A percentile compares a stretch with the other conserved stretches of the same genome.
Evolutionary conservation across 1,284 basidiomycete species (phyloP).

Genomic region (Cutaneotrichosporon sp.): DNA sequence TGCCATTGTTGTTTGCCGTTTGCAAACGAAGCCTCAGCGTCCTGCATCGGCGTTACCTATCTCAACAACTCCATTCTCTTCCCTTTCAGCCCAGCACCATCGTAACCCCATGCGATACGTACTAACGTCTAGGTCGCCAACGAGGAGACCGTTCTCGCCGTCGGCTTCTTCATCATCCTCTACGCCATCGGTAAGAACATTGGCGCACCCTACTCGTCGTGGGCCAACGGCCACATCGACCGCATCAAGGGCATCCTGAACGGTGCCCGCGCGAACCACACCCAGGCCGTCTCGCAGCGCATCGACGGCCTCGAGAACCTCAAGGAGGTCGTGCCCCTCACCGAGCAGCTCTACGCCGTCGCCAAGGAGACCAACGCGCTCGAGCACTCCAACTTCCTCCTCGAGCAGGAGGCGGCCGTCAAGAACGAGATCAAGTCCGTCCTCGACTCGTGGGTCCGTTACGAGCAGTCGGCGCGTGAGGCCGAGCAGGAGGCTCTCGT

Average conservation of each 20-base stretch:
- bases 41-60: no score
- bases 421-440: conserved; percentile 89
- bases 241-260: conserved; percentile 79
- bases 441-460: conserved; percentile 96
- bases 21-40: no score
- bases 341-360: conserved; percentile 81
- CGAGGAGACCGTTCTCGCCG: conserved; percentile 81
- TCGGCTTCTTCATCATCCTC: conserved; percentile 82
- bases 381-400: conserved; percentile 85
- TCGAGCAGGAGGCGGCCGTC: conserved; percentile 81
- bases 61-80: no score
- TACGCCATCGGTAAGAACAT: conserved; percentile 73
- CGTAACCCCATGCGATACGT: no score
- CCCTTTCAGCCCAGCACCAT: no score
- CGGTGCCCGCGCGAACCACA: conserved; percentile 80
- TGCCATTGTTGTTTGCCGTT: no score
- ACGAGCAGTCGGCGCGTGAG: conserved; percentile 94
- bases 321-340: conserved; percentile 89
- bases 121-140: conserved; percentile 61
- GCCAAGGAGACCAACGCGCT: conserved; percentile 95
- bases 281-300: conserved; percentile 85
- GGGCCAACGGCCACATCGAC: conserved; percentile 82
- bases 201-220: conserved; percentile 83
- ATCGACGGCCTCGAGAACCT: conserved; percentile 86
- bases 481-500: conserved; percentile 89